A percentile compares a stretch with the other conserved stretches of the same genome.
Evolutionary conservation across 1,284 basidiomycete species (phyloP).

Genomic region (Leccinum laetum): DNA sequence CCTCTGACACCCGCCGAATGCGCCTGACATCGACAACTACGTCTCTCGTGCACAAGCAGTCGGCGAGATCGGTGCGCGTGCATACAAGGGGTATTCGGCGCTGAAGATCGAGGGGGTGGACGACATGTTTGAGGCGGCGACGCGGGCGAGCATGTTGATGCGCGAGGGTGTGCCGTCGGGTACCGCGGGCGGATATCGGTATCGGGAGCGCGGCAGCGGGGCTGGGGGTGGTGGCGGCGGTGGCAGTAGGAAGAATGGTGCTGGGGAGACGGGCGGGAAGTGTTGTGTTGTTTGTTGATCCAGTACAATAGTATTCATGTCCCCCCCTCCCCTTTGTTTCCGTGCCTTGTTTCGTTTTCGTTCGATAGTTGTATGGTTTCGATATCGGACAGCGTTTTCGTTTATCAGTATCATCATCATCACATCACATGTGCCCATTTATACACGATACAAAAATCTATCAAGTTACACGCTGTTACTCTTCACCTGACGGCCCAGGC

Average conservation of each 20-base stretch:
- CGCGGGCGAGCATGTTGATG: slow-evolving; percentile 92
- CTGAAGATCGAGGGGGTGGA: slow-evolving; percentile 93
- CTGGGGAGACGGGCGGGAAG: slow-evolving; percentile 44
- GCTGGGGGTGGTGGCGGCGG: neutral
- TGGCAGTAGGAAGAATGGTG: slow-evolving; percentile 38
- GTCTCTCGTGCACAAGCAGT: slow-evolving; percentile 79
- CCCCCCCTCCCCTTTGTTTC: neutral
- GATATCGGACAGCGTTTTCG: neutral
- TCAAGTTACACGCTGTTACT: neutral
- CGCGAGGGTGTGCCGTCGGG: slow-evolving; percentile 73
- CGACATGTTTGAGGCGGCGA: slow-evolving; percentile 94
- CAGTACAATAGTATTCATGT: slow-evolving; percentile 14
- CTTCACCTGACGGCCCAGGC: slow-evolving; percentile 18
- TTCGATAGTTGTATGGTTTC: neutral
- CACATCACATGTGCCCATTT: neutral
- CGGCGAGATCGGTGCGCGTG: slow-evolving; percentile 80
- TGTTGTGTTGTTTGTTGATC: slow-evolving; percentile 61
- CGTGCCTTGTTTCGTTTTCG: slow-evolving; percentile 2
- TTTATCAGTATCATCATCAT: neutral
- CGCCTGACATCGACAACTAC: slow-evolving; percentile 46
- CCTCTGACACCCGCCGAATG: slow-evolving; percentile 59
- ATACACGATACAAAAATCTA: neutral
- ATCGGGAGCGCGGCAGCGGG: slow-evolving; percentile 17
- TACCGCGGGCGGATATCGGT: slow-evolving; percentile 38
- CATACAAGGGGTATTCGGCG: slow-evolving; percentile 93